Conservation (phyloP, 805 yeast genomes). For the Schwanniomyces occidentalis region DNA sequence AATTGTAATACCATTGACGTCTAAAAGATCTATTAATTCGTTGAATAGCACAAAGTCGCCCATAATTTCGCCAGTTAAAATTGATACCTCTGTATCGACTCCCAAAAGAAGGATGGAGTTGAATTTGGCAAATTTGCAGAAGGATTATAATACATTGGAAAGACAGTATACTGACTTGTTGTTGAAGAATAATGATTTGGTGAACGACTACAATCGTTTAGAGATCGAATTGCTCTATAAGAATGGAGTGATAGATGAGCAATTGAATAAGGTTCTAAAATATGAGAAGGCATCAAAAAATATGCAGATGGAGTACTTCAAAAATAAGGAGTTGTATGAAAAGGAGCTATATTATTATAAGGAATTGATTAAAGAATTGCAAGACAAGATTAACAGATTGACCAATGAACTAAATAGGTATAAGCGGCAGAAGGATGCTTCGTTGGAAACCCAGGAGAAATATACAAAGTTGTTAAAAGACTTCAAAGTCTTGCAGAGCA, state of each 20-base stretch:
- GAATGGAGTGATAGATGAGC: constrained; percentile 25
- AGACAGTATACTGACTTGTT: constrained; percentile 33
- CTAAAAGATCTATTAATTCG: constrained; percentile 14
- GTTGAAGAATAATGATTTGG: constrained; percentile 23
- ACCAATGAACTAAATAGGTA: constrained; percentile 16
- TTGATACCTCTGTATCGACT: neutral
- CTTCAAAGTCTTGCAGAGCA: constrained; percentile 44
- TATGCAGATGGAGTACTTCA: constrained; percentile 28
- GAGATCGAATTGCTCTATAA: constrained; percentile 32
- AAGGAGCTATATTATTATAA: constrained; percentile 34
- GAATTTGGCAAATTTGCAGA: constrained; percentile 6
- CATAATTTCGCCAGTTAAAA: neutral
- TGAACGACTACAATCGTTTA: constrained; percentile 28
- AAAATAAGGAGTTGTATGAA: constrained; percentile 26
- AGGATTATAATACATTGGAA: constrained; percentile 12
- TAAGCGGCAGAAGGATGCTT: constrained; percentile 8
- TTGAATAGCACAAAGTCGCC: too few relatives aligned
- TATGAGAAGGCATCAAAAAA: constrained; percentile 29
- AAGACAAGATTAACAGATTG: constrained; percentile 21
- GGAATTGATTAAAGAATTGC: constrained; percentile 33
- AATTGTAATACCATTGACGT: constrained; percentile 10
- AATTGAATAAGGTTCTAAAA: constrained; percentile 20
- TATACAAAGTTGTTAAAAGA: constrained; percentile 33
- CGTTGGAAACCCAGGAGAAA: constrained; percentile 20
- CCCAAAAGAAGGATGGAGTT: constrained; percentile 6